Percentiles rank a stretch among this genome's conserved stretches.
phyloP scores from a whole-genome alignment of 805 yeast species.

The Saccharomyces kudriavzevii region DNA sequence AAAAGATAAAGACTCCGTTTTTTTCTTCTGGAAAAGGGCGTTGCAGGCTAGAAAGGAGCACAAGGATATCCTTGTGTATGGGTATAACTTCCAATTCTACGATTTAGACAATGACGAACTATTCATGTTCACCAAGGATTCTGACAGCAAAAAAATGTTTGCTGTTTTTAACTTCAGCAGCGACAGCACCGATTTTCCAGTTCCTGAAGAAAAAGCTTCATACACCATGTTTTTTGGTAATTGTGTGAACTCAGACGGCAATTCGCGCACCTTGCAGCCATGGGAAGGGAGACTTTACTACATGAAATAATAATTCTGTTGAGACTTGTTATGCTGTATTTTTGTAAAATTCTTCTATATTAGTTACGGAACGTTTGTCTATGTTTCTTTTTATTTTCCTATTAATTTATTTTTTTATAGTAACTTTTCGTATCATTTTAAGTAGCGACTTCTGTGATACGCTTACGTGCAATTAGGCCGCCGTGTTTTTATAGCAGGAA shows the following conservation, averaged over 20 bases:
- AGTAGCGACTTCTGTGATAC: too few relatives aligned
- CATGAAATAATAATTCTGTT: not conserved
- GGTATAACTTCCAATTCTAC: not conserved
- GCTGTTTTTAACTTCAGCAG: not conserved
- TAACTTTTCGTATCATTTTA: too few relatives aligned
- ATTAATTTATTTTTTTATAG: too few relatives aligned
- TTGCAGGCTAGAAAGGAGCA: constrained; percentile 19
- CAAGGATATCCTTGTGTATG: constrained; percentile 35
- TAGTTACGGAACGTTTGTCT: too few relatives aligned
- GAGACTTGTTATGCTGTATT: too few relatives aligned
- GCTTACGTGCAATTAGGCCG: too few relatives aligned
- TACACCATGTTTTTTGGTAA: not conserved
- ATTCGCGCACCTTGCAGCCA: not conserved
- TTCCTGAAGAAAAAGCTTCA: not conserved
- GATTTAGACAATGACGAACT: not conserved
- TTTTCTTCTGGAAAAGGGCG: not conserved
- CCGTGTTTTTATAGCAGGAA: too few relatives aligned
- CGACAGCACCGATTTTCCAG: not conserved
- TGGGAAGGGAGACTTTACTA: not conserved
- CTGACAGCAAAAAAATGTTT: not conserved
- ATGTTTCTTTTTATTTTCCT: too few relatives aligned
- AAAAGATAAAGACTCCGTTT: not conserved
- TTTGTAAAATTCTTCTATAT: too few relatives aligned
- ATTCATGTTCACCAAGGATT: not conserved
- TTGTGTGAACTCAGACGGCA: not conserved